Conservation (phyloP, 2,329 filamentous ascomycete genomes). For the Epichloe glyceriae region DNA sequence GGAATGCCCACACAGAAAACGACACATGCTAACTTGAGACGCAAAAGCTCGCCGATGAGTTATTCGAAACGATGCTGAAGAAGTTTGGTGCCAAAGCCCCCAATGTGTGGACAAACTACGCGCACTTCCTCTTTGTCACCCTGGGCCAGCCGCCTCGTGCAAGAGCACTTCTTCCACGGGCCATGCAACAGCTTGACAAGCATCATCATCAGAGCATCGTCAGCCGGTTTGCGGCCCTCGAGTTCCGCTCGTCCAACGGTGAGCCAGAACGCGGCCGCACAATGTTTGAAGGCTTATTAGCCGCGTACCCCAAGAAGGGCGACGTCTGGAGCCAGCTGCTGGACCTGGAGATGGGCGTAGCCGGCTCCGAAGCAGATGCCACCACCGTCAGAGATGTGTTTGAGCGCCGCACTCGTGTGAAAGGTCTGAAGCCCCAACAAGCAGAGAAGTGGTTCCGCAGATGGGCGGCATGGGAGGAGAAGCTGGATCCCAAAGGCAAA, state of each 20-base stretch:
- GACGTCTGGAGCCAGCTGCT: conserved; percentile 90
- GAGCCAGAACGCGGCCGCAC: conserved; percentile 87
- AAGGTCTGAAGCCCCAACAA: conserved; percentile 65
- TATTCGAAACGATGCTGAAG: conserved; percentile 79
- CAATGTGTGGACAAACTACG: conserved; percentile 87
- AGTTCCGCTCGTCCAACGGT: conserved; percentile 74
- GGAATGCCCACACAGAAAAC: neutral
- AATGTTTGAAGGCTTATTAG: conserved; percentile 79
- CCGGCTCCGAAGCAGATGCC: conserved; percentile 35
- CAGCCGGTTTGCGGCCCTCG: conserved; percentile 78
- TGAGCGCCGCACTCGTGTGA: conserved; percentile 59
- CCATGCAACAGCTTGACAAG: conserved; percentile 66
- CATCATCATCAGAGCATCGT: conserved; percentile 56
- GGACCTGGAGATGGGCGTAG: conserved; percentile 62
- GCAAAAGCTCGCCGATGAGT: conserved; percentile 67
- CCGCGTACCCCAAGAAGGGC: conserved; percentile 75
- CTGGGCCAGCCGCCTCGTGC: conserved; percentile 57
- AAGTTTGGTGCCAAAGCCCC: conserved; percentile 75
- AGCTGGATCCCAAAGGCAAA: conserved; percentile 50
- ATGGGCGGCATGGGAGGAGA: conserved; percentile 83
- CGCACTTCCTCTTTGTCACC: conserved; percentile 76
- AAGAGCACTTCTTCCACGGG: conserved; percentile 66
- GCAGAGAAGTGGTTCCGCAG: conserved; percentile 82
- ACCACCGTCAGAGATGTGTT: conserved; percentile 62
- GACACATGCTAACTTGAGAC: conserved; percentile 5